Evolutionary conservation across 2,329 filamentous ascomycete species (phyloP), one percentile per base, ranked within the genome.

Genomic region (Trematosphaeria pertusa): DNA sequence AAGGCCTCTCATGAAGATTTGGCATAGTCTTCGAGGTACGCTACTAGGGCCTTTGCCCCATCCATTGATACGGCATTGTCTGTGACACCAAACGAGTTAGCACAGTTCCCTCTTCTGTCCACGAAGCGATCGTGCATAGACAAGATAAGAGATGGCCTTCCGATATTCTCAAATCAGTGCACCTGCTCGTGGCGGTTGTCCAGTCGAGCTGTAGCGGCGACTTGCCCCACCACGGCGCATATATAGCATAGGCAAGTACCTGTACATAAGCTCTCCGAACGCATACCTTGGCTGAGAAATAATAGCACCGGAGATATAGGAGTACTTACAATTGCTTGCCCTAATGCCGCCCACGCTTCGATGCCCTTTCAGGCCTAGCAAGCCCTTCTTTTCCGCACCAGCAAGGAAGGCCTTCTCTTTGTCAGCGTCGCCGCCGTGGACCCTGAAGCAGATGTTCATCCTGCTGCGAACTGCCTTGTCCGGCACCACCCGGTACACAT

Each of bases 371-470:
- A 97, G 77, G 0, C 91, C 93, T 19, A 86, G 84, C 18, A 97
- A 76, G 0, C 88, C 85, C 42, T 78, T 78, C 50, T 82, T 81
- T 49, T 87, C 83, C 1, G 86, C 87, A 37, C 88, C 84, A 50
- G 86, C 81, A 35, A 97, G 72, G 75, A 97, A 97, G 0, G 79
- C 80, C 73, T 91, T 89, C 72, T 97, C 92, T 17, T 86, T 81
- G 10, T 82, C 85, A 40, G 86, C 84, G 48, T 85, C 76, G 32
- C 86, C 83, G 34, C 80, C 82, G 37, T 78, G 78, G 14, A 96
- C 81, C 12, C 91, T 80, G 80, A 97, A 97, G 79, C 91, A 97
- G 48, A 97, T 89, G 74, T 97, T 97, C 88, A 97, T 96, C 44
- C 91, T 80, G 61, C 89, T 96, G 46, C 92, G 87, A 3, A 82